A percentile compares a stretch with the other conserved stretches of the same genome.
Evolutionary conservation across 225 moss, liverwort and hornwort genomes (phyloP).

Genomic region (Neckera pumila): DNA sequence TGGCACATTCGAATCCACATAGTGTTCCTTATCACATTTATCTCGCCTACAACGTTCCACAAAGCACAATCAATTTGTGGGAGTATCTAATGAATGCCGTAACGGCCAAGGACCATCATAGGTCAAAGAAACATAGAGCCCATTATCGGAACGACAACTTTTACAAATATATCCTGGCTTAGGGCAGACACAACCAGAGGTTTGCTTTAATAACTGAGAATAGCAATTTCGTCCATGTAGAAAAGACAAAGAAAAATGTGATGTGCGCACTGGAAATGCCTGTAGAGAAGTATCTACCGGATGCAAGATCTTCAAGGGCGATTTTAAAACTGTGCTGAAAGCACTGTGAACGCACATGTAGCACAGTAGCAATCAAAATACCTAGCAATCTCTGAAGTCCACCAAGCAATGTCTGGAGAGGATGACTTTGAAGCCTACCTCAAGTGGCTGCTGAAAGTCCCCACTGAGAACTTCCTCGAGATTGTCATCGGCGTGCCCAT

Average conservation of each 20-base stretch:
- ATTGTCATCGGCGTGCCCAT: constrained; percentile 17
- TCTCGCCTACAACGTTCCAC: neutral
- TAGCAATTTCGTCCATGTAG: neutral
- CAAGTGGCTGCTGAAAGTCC: constrained; percentile 7
- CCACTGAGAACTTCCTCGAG: constrained; percentile 15
- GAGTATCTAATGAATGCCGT: neutral
- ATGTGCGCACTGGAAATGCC: neutral
- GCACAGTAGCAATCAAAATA: neutral
- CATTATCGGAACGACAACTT: neutral
- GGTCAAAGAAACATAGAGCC: neutral
- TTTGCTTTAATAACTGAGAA: neutral
- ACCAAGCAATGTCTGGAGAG: neutral
- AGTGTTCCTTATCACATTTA: neutral
- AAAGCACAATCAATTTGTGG: neutral
- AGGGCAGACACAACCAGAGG: neutral
- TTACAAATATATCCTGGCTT: neutral
- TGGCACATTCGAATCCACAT: neutral
- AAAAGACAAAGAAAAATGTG: neutral
- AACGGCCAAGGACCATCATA: neutral
- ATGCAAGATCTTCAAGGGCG: neutral
- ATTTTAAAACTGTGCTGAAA: neutral
- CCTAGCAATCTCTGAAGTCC: neutral
- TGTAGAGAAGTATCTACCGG: neutral
- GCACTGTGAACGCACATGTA: neutral
- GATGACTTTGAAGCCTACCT: constrained; percentile 7